Conservation (phyloP, 768 basidiomycete species). For the Rhodocollybia butyracea region DNA sequence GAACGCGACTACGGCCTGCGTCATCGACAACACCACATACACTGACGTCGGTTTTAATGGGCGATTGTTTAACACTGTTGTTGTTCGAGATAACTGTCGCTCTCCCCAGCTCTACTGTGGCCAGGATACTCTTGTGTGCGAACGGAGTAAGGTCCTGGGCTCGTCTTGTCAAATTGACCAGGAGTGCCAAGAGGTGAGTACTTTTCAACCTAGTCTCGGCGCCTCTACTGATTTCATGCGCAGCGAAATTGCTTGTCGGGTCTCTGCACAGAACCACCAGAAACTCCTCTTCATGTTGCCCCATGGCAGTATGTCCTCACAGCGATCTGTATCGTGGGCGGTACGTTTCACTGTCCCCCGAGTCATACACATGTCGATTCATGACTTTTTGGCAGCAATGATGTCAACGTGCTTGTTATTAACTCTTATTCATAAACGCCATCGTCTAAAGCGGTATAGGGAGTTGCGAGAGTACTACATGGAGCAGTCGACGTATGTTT, state of each 20-base stretch:
- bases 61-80: slow-evolving; percentile 40
- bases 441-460: slow-evolving; percentile 32
- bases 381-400: slow-evolving; percentile 28
- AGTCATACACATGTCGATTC: not conserved
- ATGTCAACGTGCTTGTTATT: slow-evolving; percentile 32
- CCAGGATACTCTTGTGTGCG: slow-evolving; percentile 37
- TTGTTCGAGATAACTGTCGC: slow-evolving; percentile 60
- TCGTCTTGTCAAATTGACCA: slow-evolving; percentile 45
- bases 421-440: slow-evolving; percentile 38
- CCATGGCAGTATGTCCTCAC: slow-evolving; percentile 44
- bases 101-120: slow-evolving; percentile 55
- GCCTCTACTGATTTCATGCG: not conserved
- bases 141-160: slow-evolving; percentile 39
- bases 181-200: slow-evolving; percentile 46
- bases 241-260: slow-evolving; percentile 29
- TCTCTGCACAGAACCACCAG: slow-evolving; percentile 31
- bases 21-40: slow-evolving; percentile 51
- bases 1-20: slow-evolving; percentile 51
- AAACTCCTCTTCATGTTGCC: slow-evolving; percentile 33
- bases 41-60: slow-evolving; percentile 39
- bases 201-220: not conserved
- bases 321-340: slow-evolving; percentile 30
- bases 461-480: slow-evolving; percentile 46
- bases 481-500: slow-evolving; percentile 39
- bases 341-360: slow-evolving; percentile 23